Conservation (phyloP, 108 stramenopile species). For the Skeletonema costatum region DNA sequence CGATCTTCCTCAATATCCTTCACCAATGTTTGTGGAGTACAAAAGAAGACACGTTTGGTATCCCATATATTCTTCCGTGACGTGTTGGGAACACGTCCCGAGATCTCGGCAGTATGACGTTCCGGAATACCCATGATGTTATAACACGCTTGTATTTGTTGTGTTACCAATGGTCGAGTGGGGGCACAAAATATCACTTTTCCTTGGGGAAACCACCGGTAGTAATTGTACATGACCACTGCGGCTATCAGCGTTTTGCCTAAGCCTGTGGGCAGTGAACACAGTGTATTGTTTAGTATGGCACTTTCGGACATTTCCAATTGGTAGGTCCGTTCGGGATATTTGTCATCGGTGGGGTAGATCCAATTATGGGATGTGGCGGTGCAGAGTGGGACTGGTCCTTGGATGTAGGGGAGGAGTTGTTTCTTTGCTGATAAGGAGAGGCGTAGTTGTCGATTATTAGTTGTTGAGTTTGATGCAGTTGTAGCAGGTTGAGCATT, state of each 20-base stretch:
- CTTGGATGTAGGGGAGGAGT: constrained; percentile 41
- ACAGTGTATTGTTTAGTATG: constrained; percentile 90
- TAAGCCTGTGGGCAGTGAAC: constrained; percentile 94
- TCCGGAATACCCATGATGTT: constrained; percentile 74
- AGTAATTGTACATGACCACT: constrained; percentile 98
- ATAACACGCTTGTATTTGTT: constrained; percentile 93
- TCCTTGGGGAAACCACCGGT: constrained; percentile 83
- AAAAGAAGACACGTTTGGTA: constrained; percentile 88
- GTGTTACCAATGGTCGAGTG: constrained; percentile 93
- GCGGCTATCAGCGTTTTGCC: constrained; percentile 99
- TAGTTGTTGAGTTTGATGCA: not conserved
- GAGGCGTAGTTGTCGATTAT: constrained; percentile 4
- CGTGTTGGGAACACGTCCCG: constrained; percentile 44
- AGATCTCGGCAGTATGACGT: constrained; percentile 79
- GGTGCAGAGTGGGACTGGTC: constrained; percentile 64
- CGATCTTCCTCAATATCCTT: constrained; percentile 83
- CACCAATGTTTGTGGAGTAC: constrained; percentile 95
- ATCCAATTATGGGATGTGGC: constrained; percentile 72
- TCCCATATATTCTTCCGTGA: constrained; percentile 66
- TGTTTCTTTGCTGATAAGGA: constrained; percentile 5
- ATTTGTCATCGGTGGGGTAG: constrained; percentile 80
- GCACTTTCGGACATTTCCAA: constrained; percentile 73
- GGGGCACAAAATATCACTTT: constrained; percentile 90
- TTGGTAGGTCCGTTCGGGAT: constrained; percentile 90
- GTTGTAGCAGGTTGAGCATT: not conserved